Evolutionary conservation across 2,329 filamentous ascomycete genomes (phyloP), one percentile per base, ranked within the genome.

Genomic region (Alternaria sp.): DNA sequence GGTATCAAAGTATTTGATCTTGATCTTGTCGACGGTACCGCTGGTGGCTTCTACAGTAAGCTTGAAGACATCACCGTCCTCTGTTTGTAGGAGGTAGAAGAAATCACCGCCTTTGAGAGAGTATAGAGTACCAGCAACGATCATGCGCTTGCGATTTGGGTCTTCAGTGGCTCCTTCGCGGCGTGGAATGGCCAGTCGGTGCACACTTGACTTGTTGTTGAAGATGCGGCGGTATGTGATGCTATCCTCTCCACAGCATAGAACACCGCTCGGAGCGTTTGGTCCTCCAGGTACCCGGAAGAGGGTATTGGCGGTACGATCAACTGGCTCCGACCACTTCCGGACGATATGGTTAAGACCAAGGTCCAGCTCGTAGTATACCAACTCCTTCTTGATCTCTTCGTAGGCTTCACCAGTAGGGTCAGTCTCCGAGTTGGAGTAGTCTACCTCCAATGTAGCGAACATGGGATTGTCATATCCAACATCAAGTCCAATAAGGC

Each of bases 61-160:
- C 78, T 98, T 98, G 85, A 99, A 98, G 7, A 99, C 84, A 78
- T 99, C 96, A n/a, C 95, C 95, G 76, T 99, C 96, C 59, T 99
- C 95, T 0, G 92, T 93, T 77, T 99, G 95, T 0, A 99, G 82
- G 3, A 99, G 86, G 77, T 98, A 97, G 83, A 99, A 99, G 81
- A 99, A 99, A 46, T 77, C 73, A 2, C 94, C 93, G 28, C 93
- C 93, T 72, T 95, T 94, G 76, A 97, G 89, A 78, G 96, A 96
- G 81, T 99, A 95, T 89, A 98, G 94, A n/a, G 97, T 93, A 51
- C 95, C 95, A 3, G 92, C 87, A 2, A 94, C 89, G 60, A 99
- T 95, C 32, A 84, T 89, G 28, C 95, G 90, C 78, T 97, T 97
- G 60, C 96, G 87, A 61, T 93, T 90, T 0, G 94, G 94, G 74